Base-by-base conservation (phyloP, 352 stramenopile genomes). In the Phytopythium aichiense region DNA sequence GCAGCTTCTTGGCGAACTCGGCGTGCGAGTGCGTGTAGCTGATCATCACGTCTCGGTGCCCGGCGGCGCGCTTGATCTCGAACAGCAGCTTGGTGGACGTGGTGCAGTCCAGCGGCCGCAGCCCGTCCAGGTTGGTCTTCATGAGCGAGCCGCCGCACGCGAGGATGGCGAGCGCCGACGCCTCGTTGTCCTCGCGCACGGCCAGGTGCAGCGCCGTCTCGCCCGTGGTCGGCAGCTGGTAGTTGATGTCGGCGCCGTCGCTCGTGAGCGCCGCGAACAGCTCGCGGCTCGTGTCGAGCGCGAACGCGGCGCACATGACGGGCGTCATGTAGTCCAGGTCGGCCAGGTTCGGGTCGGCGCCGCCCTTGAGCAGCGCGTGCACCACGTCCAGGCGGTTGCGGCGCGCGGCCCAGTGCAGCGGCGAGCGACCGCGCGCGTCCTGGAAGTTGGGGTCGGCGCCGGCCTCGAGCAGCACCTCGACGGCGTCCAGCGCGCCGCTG, bases 1-100 rank as follows among this genome's bases (percentile, higher is more conserved):
- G 84, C 35, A 93, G 63, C 56, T 93, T 93, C 51, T 81, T 88
- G 15, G 84, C 84, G 70, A 95, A 92, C 68, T 92, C 82, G 7
- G 71, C 68, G 61, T 94, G 86, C 35, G 86, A 88, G 61, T 94
- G 86, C 31, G 86, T 94, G 68, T 94, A 93, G 69, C 86, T 94
- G 64, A 94, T 93, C 86, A 94, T 93, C 12, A 92, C 86, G 37
- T 94, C 86, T 0, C 86, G 80, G 33, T 88, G 75, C 0, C 86
- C 86, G 1, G 84, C 86, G n/a, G 84, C 84, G 18, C 71, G 80
- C 66, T 94, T 94, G 49, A 94, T 82, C 31, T 87, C 84, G 38
- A 88, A 94, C n/a, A 88, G 69, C 7, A 94, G 69, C 53, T 78
- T 79, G 5, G 86, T 93, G 7, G 81, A 89, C 6, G 79, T 91